These are phyloP conservation scores for Udeniomyces megalosporus DNA, from an alignment of 768 basidiomycete genomes.

Conservation along the genomic window DNA sequence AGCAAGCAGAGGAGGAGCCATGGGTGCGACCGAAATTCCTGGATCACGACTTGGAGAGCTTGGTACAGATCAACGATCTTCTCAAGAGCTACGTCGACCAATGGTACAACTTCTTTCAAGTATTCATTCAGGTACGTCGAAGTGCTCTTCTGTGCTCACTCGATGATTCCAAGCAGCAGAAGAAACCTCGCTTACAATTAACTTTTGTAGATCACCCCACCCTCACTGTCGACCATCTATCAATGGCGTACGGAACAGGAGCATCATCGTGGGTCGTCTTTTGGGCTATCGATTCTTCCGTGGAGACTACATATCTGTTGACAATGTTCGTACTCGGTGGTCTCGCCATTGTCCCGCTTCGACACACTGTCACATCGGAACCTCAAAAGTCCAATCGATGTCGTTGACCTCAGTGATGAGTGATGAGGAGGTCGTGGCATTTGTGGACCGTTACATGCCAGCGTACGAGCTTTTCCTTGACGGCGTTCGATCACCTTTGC, in stretches of 20 bases:
- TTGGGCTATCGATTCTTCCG: background rate
- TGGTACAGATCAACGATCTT: slow-evolving; percentile 47
- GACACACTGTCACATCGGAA: background rate
- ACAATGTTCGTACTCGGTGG: background rate
- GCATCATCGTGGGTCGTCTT: slow-evolving; percentile 29
- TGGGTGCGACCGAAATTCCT: slow-evolving; percentile 10
- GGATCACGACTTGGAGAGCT: slow-evolving; percentile 32
- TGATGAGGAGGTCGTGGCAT: slow-evolving; percentile 52
- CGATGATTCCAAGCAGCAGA: too few species aligned
- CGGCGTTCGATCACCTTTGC: slow-evolving; percentile 32
- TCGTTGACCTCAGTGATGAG: slow-evolving; percentile 41
- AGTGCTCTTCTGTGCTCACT: too few species aligned
- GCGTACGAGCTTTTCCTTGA: slow-evolving; percentile 76
- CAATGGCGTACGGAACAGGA: slow-evolving; percentile 83
- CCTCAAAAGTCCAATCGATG: slow-evolving; percentile 2
- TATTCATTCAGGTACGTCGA: slow-evolving; percentile 53
- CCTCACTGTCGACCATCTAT: slow-evolving; percentile 41
- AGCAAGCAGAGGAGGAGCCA: too few species aligned
- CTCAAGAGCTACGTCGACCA: slow-evolving; percentile 42
- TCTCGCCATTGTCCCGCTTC: background rate
- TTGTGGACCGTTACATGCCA: slow-evolving; percentile 85
- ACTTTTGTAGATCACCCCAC: slow-evolving; percentile 1
- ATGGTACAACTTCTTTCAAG: slow-evolving; percentile 56
- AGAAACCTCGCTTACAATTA: too few species aligned
- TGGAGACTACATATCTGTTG: background rate